A percentile compares a stretch with the other conserved stretches of the same genome.
Conservation (phyloP, 2,329 filamentous ascomycete genomes). For the Alternaria consortialis region DNA sequence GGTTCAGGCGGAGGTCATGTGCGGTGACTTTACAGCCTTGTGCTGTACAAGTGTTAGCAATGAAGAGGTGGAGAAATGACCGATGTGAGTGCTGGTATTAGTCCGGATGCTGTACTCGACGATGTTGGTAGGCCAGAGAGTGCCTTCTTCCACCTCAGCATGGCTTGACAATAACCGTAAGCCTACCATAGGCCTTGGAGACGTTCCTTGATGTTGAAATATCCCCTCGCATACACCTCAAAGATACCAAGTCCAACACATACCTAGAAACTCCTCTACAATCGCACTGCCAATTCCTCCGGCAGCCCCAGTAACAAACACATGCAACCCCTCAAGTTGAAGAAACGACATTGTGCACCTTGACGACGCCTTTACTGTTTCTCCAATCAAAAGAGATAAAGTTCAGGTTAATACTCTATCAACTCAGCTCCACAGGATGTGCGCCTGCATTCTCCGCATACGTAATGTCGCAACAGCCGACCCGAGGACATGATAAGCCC, state of each 20-base stretch:
- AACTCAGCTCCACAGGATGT: conserved; percentile 1
- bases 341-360: conserved; percentile 54
- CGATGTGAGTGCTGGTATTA: neutral
- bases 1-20: conserved; percentile 57
- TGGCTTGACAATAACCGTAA: neutral
- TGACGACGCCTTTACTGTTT: neutral
- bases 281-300: conserved; percentile 62
- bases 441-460: conserved; percentile 10
- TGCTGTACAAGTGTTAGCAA: conserved; percentile 43
- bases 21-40: conserved; percentile 65
- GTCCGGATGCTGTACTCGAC: neutral
- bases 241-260: neutral
- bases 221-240: neutral
- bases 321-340: conserved; percentile 59
- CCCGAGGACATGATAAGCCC: conserved; percentile 14
- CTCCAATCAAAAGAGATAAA: neutral
- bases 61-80: neutral
- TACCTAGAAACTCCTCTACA: conserved; percentile 63
- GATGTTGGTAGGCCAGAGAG: neutral
- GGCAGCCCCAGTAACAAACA: conserved; percentile 64
- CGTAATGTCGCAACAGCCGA: conserved; percentile 11
- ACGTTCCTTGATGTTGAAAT: neutral
- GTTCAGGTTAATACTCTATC: neutral
- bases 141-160: neutral
- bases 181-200: neutral